Conservation (phyloP, 192 early-diverging fungal genomes). For the Chytriomyces sp. region DNA sequence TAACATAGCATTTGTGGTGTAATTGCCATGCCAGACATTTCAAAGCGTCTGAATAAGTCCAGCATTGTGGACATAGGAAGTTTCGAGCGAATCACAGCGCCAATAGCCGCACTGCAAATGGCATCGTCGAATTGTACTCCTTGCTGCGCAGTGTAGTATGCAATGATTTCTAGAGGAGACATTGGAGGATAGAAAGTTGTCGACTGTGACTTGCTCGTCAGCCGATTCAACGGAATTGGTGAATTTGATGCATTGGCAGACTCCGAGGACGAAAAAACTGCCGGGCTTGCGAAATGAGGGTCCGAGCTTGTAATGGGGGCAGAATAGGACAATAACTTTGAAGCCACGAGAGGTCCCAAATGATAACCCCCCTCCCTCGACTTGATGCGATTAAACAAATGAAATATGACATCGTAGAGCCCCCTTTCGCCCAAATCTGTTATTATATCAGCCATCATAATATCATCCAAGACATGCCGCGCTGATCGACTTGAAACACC, state of each 20-base stretch:
- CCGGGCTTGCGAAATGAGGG: too few relatives aligned
- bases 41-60: not conserved
- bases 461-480: not conserved
- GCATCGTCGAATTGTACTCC: conserved; percentile 1
- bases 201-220: too few relatives aligned
- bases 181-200: conserved; percentile 14
- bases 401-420: conserved; percentile 12
- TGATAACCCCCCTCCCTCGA: not conserved
- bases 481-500: not conserved
- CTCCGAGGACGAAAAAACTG: too few relatives aligned
- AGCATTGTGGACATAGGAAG: not conserved
- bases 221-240: too few relatives aligned
- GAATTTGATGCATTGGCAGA: too few relatives aligned
- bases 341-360: not conserved
- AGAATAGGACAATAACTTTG: conserved; percentile 1
- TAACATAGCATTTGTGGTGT: not conserved
- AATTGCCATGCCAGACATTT: not conserved
- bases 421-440: not conserved
- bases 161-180: not conserved
- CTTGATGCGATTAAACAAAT: not conserved
- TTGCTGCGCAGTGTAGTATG: not conserved
- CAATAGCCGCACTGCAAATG: conserved; percentile 11
- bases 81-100: conserved; percentile 15
- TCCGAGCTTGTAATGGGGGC: not conserved
- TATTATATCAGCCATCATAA: conserved; percentile 6